Evolutionary conservation across 148 eudicot species (phyloP).

Genomic region (Selenicereus undatus): DNA sequence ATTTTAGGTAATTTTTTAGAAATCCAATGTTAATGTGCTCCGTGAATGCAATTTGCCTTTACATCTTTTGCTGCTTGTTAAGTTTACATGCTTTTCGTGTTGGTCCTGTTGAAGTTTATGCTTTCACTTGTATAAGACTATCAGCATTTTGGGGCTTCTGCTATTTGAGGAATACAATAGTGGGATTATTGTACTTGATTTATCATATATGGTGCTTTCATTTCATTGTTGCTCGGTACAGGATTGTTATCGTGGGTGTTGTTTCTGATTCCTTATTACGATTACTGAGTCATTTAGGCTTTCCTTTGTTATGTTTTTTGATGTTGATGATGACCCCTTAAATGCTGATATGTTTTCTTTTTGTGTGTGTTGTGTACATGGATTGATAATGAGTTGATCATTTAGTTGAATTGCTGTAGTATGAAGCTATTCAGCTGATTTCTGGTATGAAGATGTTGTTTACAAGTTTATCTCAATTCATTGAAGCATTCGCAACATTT

Average conservation of each 20-base stretch:
- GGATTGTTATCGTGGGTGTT: background rate
- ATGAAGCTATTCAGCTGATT: background rate
- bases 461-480: too few species aligned
- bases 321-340: too few species aligned
- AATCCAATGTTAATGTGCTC: conserved; percentile 4
- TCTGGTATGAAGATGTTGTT: background rate
- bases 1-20: conserved; percentile 60
- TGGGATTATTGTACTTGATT: conserved; percentile 5
- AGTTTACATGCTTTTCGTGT: conserved; percentile 7
- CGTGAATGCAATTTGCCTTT: background rate
- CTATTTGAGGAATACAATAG: background rate
- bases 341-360: background rate
- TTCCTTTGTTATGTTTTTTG: background rate
- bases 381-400: background rate
- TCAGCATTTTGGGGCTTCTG: conserved; percentile 1
- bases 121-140: too few species aligned
- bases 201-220: background rate
- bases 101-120: background rate
- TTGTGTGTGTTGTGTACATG: background rate
- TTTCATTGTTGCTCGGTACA: background rate
- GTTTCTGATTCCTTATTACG: too few species aligned
- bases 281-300: background rate
- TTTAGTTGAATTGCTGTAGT: background rate
- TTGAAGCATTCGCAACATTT: background rate
- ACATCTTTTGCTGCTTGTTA: background rate